These are phyloP conservation scores for Clarkia xantiana DNA, from an alignment of 345 rosid genomes.

Conservation along the genomic window DNA sequence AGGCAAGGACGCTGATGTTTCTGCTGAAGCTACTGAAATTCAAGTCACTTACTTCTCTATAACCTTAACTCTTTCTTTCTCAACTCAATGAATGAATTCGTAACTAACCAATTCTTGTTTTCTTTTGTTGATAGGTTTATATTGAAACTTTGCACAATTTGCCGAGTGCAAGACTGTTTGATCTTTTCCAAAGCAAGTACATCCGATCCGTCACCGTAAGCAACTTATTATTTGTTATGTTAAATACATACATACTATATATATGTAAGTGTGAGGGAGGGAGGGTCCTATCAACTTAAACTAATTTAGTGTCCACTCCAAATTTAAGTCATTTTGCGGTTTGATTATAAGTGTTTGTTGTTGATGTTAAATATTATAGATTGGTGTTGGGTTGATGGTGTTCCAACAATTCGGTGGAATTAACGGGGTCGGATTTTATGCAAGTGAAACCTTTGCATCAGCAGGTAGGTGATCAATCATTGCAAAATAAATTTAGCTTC, in stretches of 20 bases:
- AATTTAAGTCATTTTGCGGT: neutral
- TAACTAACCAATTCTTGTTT: neutral
- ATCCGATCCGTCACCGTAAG: slow-evolving; percentile 58
- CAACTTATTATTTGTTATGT: slow-evolving; percentile 6
- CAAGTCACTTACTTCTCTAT: slow-evolving; percentile 21
- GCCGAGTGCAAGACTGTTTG: slow-evolving; percentile 49
- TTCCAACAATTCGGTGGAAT: slow-evolving; percentile 81
- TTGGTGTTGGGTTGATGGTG: slow-evolving; percentile 75
- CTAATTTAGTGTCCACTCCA: too few relatives aligned
- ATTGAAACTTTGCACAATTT: slow-evolving; percentile 41
- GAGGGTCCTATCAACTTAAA: too few relatives aligned
- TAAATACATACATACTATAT: too few relatives aligned
- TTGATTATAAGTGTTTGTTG: neutral
- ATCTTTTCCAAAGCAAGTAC: slow-evolving; percentile 48
- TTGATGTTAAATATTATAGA: slow-evolving; percentile 20
- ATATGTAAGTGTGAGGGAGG: too few relatives aligned
- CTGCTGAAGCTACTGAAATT: slow-evolving; percentile 61
- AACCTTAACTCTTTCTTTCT: too few relatives aligned
- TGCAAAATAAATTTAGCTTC: neutral
- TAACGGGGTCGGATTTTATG: slow-evolving; percentile 73
- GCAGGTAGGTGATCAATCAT: slow-evolving; percentile 39
- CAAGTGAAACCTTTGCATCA: slow-evolving; percentile 68
- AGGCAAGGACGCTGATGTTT: slow-evolving; percentile 51
- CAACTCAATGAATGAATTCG: too few relatives aligned
- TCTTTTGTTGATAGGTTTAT: slow-evolving; percentile 21